Evolutionary conservation across 768 basidiomycete genomes (phyloP).

Genomic region (Agrocybe pediades): DNA sequence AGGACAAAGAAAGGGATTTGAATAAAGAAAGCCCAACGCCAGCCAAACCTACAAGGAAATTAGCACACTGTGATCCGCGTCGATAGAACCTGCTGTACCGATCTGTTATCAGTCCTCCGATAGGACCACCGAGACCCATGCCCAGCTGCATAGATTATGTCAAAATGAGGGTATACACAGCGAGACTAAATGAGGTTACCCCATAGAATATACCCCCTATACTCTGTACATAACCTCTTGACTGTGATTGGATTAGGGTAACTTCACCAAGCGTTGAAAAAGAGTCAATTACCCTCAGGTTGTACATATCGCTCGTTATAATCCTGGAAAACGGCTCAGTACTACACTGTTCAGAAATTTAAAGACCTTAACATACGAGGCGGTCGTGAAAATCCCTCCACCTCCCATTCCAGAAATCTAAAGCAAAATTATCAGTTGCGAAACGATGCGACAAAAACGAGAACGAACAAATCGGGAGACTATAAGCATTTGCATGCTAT

Average conservation of each 20-base stretch:
- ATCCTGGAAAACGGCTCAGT: constrained; percentile 43
- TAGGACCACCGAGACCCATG: constrained; percentile 74
- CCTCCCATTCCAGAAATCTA: constrained; percentile 81
- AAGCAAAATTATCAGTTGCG: not conserved
- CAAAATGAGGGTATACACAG: not conserved
- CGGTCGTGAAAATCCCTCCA: constrained; percentile 73
- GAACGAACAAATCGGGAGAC: constrained; percentile 68
- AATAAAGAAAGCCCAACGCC: constrained; percentile 80
- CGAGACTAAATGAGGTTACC: constrained; percentile 39
- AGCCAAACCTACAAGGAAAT: constrained; percentile 56
- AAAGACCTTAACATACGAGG: constrained; percentile 48
- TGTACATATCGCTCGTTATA: constrained; percentile 81
- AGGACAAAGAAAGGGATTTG: constrained; percentile 69
- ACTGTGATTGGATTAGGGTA: constrained; percentile 34
- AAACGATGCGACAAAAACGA: not conserved
- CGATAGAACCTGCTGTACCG: constrained; percentile 37
- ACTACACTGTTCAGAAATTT: not conserved
- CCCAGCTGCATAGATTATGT: constrained; percentile 52
- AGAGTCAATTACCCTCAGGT: constrained; percentile 54
- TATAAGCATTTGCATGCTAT: constrained; percentile 72
- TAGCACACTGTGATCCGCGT: not conserved
- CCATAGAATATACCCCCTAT: constrained; percentile 74
- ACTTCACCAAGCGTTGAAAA: not conserved
- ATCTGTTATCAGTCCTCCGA: constrained; percentile 73
- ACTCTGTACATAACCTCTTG: constrained; percentile 73